Evolutionary conservation across 1,284 basidiomycete genomes (phyloP).

Genomic region (Ceratobasidium sp.): DNA sequence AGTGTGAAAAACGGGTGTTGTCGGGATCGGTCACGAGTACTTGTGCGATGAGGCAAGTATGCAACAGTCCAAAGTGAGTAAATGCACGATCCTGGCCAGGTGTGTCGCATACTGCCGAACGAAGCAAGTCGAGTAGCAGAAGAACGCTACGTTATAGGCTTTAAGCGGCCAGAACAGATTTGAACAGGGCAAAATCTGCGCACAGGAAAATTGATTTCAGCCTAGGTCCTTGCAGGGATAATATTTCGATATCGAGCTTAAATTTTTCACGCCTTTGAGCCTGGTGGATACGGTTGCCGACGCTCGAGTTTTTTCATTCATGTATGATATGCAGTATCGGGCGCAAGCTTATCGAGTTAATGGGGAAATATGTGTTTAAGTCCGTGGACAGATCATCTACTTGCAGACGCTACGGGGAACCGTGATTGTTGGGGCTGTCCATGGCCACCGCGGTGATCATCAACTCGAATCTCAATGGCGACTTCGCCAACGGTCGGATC

Average conservation of each 20-base stretch:
- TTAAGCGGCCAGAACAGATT: neutral
- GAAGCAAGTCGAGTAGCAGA: neutral
- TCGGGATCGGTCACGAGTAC: conserved; percentile 5
- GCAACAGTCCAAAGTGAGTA: neutral
- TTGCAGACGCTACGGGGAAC: neutral
- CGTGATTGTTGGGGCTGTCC: conserved; percentile 15
- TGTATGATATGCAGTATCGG: neutral
- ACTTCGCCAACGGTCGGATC: neutral
- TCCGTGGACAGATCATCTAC: too few relatives aligned
- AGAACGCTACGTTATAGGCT: neutral
- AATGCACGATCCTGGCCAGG: neutral
- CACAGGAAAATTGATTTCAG: neutral
- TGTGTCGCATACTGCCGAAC: conserved; percentile 5
- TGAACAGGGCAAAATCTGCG: neutral
- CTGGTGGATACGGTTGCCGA: conserved; percentile 8
- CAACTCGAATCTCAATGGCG: neutral
- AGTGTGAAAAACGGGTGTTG: neutral
- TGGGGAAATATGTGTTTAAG: neutral
- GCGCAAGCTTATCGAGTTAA: neutral
- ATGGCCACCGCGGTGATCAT: neutral
- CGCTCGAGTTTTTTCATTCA: neutral
- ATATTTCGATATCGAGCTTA: conserved; percentile 1
- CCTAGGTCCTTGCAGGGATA: neutral
- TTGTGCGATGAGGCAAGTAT: neutral
- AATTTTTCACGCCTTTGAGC: neutral